Base-by-base conservation (phyloP, 1,284 basidiomycete species). In the Ceratobasidium sp. region DNA sequence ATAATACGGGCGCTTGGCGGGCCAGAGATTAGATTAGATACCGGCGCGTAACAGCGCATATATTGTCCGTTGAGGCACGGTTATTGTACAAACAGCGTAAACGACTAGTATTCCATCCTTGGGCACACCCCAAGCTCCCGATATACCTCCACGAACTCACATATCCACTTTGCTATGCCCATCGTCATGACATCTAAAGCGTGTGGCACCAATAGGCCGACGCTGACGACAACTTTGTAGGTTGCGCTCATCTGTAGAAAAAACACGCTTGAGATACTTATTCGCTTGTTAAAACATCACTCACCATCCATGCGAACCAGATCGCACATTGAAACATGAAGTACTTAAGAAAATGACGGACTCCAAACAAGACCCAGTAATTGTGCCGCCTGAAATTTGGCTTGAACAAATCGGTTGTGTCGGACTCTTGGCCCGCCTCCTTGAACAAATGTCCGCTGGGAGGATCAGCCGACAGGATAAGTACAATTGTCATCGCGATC, bases 341-440 rank as follows among this genome's bases (percentile, higher is more conserved):
- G 20, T 56, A 56, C 26, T 56, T 56, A 20, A 56, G 20, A 20
- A 56, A 56, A 28, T 56, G 54, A 28, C 54, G 54, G 17, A 56
- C 26, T 28, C 54, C 54, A 56, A 56, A 56, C 54, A 56, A 56
- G 20, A 56, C 54, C 54, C 54, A 56, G 54, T 56, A 56, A 20
- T 56, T 28, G 26, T 56, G 54, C 17, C 54, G 54, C 54, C 26
- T 56, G 54, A 56, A 28, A n/a, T 28, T 20, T n/a, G 54, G 54
- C 54, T 56, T 56, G 20, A 56, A 28, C 54, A 56, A 56, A 56
- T 56, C 54, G 26, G 54, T 56, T 20, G 20, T 28, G 54, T 56
- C 7, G 7, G 54, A 56, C 26, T 56, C 54, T 28, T 56, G 17
- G 20, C 20, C 26, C 20, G 54, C 54, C 20, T 56, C 54, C 20